A percentile compares a stretch with the other conserved stretches of the same genome.
Evolutionary conservation across 495 filamentous ascomycete species (phyloP).

Genomic region (Penicillium psychrofluorescens): DNA sequence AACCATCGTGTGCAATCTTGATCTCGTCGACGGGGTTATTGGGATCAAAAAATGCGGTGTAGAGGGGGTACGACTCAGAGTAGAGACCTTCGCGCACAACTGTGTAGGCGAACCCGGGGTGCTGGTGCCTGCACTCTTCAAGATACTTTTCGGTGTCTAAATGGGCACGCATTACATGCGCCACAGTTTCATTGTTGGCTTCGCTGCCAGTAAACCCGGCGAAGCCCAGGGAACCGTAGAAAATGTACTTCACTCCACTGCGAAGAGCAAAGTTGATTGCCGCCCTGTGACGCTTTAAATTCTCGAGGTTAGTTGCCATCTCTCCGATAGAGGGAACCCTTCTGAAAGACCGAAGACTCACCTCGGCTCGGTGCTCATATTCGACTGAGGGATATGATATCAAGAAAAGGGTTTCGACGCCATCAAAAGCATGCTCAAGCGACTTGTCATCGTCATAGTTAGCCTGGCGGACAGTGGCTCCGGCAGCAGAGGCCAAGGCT

Average conservation of each 20-base stretch:
- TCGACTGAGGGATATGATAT: slow-evolving; percentile 25
- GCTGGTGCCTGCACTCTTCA: slow-evolving; percentile 10
- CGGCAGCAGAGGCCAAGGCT: slow-evolving; percentile 1
- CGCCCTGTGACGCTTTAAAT: slow-evolving; percentile 25
- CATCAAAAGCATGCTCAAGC: slow-evolving; percentile 17
- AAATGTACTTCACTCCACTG: slow-evolving; percentile 49
- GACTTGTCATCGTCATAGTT: slow-evolving; percentile 16
- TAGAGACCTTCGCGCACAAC: slow-evolving; percentile 55
- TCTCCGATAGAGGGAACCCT: too few species aligned
- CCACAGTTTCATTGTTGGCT: slow-evolving; percentile 28
- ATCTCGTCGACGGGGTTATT: slow-evolving; percentile 16
- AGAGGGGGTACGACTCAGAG: slow-evolving; percentile 53
- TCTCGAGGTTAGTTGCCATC: not conserved
- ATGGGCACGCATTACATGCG: slow-evolving; percentile 56
- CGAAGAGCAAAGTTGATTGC: slow-evolving; percentile 47
- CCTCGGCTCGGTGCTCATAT: slow-evolving; percentile 16
- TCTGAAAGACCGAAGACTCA: not conserved
- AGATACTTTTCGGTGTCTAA: slow-evolving; percentile 53
- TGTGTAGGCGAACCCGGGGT: slow-evolving; percentile 31
- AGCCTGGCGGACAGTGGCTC: slow-evolving; percentile 13
- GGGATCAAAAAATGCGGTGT: slow-evolving; percentile 49
- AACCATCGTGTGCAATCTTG: slow-evolving; percentile 35
- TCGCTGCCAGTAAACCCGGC: slow-evolving; percentile 10
- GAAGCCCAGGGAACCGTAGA: slow-evolving; percentile 55
- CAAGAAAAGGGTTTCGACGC: slow-evolving; percentile 14